phyloP scores from a whole-genome alignment of 2,329 filamentous ascomycete species.

The Penicillium griseofulvum region DNA sequence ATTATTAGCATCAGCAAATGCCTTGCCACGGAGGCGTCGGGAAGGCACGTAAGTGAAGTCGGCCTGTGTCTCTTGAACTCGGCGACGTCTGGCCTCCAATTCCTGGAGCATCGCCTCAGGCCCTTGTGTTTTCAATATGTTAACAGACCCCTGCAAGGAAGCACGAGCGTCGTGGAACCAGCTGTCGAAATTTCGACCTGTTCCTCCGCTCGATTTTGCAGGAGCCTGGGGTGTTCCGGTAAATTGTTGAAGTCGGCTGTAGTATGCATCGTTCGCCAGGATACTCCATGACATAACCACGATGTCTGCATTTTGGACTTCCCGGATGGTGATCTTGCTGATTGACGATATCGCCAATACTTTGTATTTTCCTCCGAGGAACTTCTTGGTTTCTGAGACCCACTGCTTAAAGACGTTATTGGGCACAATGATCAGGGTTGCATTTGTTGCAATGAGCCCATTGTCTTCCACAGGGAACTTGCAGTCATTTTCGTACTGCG shows the following conservation, averaged over 20 bases:
- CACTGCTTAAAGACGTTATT: slow-evolving; percentile 58
- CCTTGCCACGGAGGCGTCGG: slow-evolving; percentile 30
- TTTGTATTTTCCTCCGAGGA: slow-evolving; percentile 44
- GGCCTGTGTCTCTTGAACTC: slow-evolving; percentile 36
- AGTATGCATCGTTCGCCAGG: slow-evolving; percentile 50
- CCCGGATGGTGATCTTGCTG: slow-evolving; percentile 40
- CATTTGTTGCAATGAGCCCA: slow-evolving; percentile 47
- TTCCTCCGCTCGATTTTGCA: slow-evolving; percentile 37
- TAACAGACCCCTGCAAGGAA: slow-evolving; percentile 45
- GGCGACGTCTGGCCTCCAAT: slow-evolving; percentile 26
- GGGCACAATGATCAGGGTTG: slow-evolving; percentile 61
- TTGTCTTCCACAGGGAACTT: slow-evolving; percentile 2
- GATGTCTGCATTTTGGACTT: slow-evolving; percentile 52
- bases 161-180: slow-evolving; percentile 52
- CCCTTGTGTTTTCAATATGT: slow-evolving; percentile 32
- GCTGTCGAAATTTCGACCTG: slow-evolving; percentile 51
- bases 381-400: slow-evolving; percentile 54
- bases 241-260: slow-evolving; percentile 50
- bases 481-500: slow-evolving; percentile 22
- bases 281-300: slow-evolving; percentile 56
- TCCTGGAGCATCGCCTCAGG: slow-evolving; percentile 32
- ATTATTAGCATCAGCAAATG: slow-evolving; percentile 19
- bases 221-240: slow-evolving; percentile 47
- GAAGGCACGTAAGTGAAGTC: slow-evolving; percentile 41
- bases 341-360: slow-evolving; percentile 48